Percentiles rank a stretch among this genome's conserved stretches.
Evolutionary conservation across 257 asterid species (phyloP).

Genomic region (Apocynum venetum): DNA sequence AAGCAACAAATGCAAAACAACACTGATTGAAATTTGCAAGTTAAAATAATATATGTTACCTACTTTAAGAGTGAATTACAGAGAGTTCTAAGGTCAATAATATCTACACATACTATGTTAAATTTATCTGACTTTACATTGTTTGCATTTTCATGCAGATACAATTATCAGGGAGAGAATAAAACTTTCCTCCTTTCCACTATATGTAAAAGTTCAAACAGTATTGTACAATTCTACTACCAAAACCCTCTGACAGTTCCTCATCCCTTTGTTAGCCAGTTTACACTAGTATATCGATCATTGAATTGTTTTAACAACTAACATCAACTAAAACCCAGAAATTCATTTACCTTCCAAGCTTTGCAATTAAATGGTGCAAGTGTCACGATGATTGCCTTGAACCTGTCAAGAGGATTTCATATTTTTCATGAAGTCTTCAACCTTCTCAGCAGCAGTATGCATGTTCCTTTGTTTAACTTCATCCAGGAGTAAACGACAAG

Average conservation of each 20-base stretch:
- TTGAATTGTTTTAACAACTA: neutral
- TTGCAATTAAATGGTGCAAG: neutral
- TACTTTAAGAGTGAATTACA: neutral
- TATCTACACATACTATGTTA: neutral
- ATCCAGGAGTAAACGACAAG: slow-evolving; percentile 66
- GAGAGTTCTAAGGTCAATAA: neutral
- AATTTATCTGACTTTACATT: neutral
- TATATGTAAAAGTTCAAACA: neutral
- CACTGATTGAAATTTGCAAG: neutral
- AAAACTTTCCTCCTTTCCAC: neutral
- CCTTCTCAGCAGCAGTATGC: slow-evolving; percentile 51
- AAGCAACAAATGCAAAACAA: neutral
- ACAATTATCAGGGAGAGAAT: neutral
- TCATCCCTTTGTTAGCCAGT: neutral
- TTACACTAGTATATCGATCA: neutral
- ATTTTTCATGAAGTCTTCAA: slow-evolving; percentile 58
- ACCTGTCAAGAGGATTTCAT: slow-evolving; percentile 46
- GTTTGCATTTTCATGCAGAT: neutral
- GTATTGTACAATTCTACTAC: neutral
- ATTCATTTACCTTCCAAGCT: neutral
- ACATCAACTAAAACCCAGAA: neutral
- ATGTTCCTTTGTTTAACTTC: slow-evolving; percentile 50
- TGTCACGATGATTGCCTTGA: neutral
- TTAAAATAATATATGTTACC: neutral
- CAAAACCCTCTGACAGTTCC: neutral